Evolutionary conservation across 495 filamentous ascomycete species (phyloP).

Genomic region (Xylaria castorea): DNA sequence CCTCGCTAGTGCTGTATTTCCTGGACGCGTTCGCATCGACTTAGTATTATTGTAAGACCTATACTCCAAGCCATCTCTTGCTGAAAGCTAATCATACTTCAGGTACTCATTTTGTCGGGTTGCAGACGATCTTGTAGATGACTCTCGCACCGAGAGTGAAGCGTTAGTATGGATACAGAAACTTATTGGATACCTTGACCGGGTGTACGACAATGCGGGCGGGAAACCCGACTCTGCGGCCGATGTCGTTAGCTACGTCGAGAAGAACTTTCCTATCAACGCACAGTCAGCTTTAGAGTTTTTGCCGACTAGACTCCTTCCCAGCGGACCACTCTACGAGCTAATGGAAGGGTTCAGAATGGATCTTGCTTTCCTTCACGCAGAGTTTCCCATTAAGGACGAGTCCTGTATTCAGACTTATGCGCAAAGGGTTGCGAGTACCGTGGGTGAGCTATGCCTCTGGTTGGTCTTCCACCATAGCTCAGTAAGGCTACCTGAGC

Average conservation of each 20-base stretch:
- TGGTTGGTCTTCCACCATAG: slow-evolving; percentile 66
- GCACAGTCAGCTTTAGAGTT: slow-evolving; percentile 56
- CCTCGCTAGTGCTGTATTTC: slow-evolving; percentile 68
- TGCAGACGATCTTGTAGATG: slow-evolving; percentile 72
- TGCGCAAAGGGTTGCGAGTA: slow-evolving; percentile 67
- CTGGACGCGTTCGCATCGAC: slow-evolving; percentile 68
- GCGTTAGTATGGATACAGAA: slow-evolving; percentile 58
- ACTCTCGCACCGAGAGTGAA: slow-evolving; percentile 52
- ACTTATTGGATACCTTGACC: slow-evolving; percentile 58
- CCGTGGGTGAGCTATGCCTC: slow-evolving; percentile 69
- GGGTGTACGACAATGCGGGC: slow-evolving; percentile 39
- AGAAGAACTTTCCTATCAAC: slow-evolving; percentile 53
- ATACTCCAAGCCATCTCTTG: background rate
- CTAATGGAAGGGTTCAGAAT: slow-evolving; percentile 67
- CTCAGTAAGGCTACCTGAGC: slow-evolving; percentile 32
- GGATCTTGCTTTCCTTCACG: slow-evolving; percentile 59
- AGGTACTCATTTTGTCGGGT: slow-evolving; percentile 76
- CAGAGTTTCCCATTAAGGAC: slow-evolving; percentile 59
- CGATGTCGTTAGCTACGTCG: slow-evolving; percentile 43
- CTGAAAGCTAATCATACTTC: slow-evolving; percentile 29
- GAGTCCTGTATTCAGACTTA: slow-evolving; percentile 64
- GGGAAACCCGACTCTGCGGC: slow-evolving; percentile 12
- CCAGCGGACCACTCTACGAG: slow-evolving; percentile 60
- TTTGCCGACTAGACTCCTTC: slow-evolving; percentile 61
- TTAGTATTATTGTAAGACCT: slow-evolving; percentile 61